Conservation (phyloP, 108 stramenopile genomes). For the Cyclotella distinguenda region DNA sequence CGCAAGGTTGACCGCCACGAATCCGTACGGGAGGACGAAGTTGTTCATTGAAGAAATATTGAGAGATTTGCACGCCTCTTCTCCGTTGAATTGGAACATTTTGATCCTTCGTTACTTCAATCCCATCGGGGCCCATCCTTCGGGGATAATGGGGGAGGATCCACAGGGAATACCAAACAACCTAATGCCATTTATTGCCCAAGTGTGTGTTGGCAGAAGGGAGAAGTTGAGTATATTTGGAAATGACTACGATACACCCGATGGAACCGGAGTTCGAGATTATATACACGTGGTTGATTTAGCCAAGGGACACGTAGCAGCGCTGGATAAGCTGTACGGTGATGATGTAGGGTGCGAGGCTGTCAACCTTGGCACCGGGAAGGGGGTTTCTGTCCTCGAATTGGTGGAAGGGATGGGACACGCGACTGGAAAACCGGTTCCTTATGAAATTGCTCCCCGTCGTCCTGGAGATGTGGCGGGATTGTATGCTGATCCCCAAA, state of each 20-base stretch:
- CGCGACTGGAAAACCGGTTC: constrained; percentile 86
- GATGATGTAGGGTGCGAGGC: constrained; percentile 74
- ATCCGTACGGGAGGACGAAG: constrained; percentile 98
- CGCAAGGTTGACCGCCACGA: constrained; percentile 80
- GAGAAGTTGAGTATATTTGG: constrained; percentile 95
- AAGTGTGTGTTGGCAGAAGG: constrained; percentile 91
- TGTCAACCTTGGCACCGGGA: constrained; percentile 97
- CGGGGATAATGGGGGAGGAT: constrained; percentile 97
- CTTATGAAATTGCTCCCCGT: constrained; percentile 85
- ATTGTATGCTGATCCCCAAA: constrained; percentile 89
- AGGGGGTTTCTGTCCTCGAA: constrained; percentile 92
- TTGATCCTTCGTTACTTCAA: constrained; percentile 98
- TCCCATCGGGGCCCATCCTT: constrained; percentile 98
- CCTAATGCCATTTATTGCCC: constrained; percentile 95
- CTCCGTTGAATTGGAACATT: constrained; percentile 62
- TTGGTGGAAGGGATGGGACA: constrained; percentile 91
- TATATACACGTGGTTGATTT: constrained; percentile 99
- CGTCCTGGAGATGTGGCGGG: constrained; percentile 94
- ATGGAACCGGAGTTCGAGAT: constrained; percentile 99
- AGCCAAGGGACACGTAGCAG: constrained; percentile 95
- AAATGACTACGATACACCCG: constrained; percentile 95
- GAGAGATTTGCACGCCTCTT: constrained; percentile 79
- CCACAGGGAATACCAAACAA: constrained; percentile 91
- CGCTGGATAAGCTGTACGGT: constrained; percentile 82
- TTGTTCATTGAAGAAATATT: constrained; percentile 98